Base-by-base conservation (phyloP, 2,329 filamentous ascomycete species). In the Fusarium aywerte region DNA sequence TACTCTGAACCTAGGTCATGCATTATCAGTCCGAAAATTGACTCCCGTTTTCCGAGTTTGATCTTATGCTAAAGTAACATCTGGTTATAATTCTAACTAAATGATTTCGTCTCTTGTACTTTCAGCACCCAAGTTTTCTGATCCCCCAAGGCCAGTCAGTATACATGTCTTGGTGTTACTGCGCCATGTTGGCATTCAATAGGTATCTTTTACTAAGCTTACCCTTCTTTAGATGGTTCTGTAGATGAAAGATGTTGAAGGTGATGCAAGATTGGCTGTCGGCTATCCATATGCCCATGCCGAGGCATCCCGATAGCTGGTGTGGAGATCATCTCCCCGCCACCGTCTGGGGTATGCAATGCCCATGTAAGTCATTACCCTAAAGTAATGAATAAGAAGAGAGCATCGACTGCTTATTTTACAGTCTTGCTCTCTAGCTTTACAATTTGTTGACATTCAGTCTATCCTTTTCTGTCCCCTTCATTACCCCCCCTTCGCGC, bases 261-360 rank as follows among this genome's bases (percentile, higher is more conserved):
- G 32, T 20, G 16, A 36, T 48, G 16, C 45, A 48, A 42, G 23
- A n/a, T 35, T 59, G 20, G 40, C 33, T 60, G 32, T 33, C 35
- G 29, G 45, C 39, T 35, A 18, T 61, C 47, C 33, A 56, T 29
- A 27, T 31, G 33, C 21, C 27, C 18, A 21, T 61, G 47, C 58
- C 58, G 56, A 61, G 58, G 58, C 47, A 61, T 60, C 39, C 55
- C 35, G 55, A 40, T 33, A 9, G 29, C 32, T 38, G 60, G 59
- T 62, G 55, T 25, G 63, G 50, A 52, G 66, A 66, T 52, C 63
- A 13, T 48, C 21, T 67, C 72, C 66, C 68, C 68, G 62, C 62
- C 43, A 56, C 31, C 40, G 36, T 61, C 53, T 33, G 53, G 58
- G 62, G 51, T 61, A 52, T 36, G 21, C 20, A 47, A 35, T 20